These are phyloP conservation scores for Verbena officinalis DNA, from an alignment of 257 asterid genomes.

Conservation along the genomic window DNA sequence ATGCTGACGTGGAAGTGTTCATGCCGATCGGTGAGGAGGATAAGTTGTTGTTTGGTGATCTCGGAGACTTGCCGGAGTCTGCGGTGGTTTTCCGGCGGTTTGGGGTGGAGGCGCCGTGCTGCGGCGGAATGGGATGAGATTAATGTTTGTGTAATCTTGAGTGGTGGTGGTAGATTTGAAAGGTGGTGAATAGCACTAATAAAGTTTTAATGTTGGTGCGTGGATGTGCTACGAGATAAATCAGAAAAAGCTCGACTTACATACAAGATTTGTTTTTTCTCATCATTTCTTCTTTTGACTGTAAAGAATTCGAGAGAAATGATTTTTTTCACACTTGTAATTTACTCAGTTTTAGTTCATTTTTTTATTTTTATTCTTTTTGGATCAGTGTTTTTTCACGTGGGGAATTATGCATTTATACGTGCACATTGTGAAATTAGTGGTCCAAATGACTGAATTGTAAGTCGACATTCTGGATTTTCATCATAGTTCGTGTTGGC, in stretches of 20 bases:
- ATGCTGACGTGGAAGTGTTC: conserved; percentile 47
- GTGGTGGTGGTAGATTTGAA: neutral
- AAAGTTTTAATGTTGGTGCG: conserved; percentile 7
- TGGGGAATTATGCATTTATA: too few species aligned
- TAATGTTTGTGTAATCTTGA: neutral
- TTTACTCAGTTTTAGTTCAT: neutral
- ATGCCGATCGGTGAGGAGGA: conserved; percentile 74
- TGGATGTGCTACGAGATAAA: neutral
- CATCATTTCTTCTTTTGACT: conserved; percentile 19
- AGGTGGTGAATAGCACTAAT: conserved; percentile 33
- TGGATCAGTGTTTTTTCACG: neutral
- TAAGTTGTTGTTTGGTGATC: conserved; percentile 68
- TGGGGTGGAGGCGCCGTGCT: conserved; percentile 45
- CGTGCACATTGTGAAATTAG: too few species aligned
- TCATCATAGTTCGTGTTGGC: too few species aligned
- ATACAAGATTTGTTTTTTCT: conserved; percentile 13
- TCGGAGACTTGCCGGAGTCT: conserved; percentile 80
- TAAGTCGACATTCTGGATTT: too few species aligned
- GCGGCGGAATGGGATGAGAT: conserved; percentile 44
- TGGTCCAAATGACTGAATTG: too few species aligned
- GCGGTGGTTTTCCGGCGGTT: conserved; percentile 62
- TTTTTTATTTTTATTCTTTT: neutral
- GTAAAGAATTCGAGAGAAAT: conserved; percentile 31
- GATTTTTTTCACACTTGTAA: neutral
- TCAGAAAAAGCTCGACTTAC: conserved; percentile 10